Base-by-base conservation (phyloP, 2,329 filamentous ascomycete species). In the Cryphonectria carpinicola region DNA sequence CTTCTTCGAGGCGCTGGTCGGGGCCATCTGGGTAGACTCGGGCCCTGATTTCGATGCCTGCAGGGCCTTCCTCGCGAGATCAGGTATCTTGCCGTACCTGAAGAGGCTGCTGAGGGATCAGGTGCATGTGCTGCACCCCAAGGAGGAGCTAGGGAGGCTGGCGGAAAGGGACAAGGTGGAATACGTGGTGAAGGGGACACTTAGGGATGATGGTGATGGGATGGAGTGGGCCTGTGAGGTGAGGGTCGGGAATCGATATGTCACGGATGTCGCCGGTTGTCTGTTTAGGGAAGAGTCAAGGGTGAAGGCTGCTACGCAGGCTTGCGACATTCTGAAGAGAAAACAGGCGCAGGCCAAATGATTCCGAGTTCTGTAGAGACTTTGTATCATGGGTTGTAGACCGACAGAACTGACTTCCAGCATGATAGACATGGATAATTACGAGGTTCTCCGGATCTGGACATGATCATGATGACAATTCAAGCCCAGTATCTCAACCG, bases 21-120 rank as follows among this genome's bases (percentile, higher is more conserved):
- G 93, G 0, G 95, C 94, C 0, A 85, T 98, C 0, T 98, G 92
- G 84, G 83, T 97, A 28, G 96, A 98, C 78, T 92, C 85, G 0
- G 92, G 92, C 0, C 66, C 66, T 28, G 85, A 87, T 1, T 77
- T 93, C 19, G 82, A 82, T 0, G 79, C 78, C 0, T 97, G 93
- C 75, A 82, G 86, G 65, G 76, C 67, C 0, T 84, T 98, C 52
- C 78, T 93, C 0, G 84, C 87, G 61, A 81, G 83, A 0, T 81
- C 94, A 4, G 93, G 93, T 0, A 83, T 98, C 5, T 74, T 94
- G 54, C 78, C 81, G 0, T 88, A 89, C 73, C 79, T 97, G 70
- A 81, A 87, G 0, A 85, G 90, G 2, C 82, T 94, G 14, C 75
- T 97, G 13, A 81, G 84, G 0, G 86, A 87, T 3, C 76, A 80